Evolutionary conservation across 1,284 basidiomycete species (phyloP), one percentile per base, ranked within the genome.

Genomic region (Sanghuangporus sanghuang): DNA sequence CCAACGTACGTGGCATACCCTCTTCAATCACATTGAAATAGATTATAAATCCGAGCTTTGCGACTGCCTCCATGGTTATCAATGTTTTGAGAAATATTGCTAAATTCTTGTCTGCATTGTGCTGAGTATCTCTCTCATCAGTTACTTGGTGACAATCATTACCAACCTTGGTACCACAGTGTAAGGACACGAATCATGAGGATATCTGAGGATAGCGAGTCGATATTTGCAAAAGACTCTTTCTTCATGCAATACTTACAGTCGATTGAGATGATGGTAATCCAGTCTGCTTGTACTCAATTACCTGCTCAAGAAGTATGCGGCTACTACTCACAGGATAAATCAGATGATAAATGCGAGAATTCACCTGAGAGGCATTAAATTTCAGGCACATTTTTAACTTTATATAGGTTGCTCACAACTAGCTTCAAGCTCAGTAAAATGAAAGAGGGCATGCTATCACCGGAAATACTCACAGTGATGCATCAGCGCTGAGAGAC

Each of bases 171-270:
- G 16, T 12, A n/a, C 11, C 21, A 59, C 6, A 59, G 57, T 32
- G 57, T 44, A 48, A 59, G 57, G 12, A 59, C 57, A 5, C 57
- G 57, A 40, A 59, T 27, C 57, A 59, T 59, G 6, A 59, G 42
- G 35, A 59, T 59, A 35, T 59, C 57, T 59, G 18, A 42, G 9
- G 18, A 39, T 42, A 46, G 9, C 18, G 14, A n/a, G 44, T 23
- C 23, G 18, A 18, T 18, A 14, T 14, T 12, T 9, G 6, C 38
- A 36, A 52, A 16, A 8, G 5, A 7, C 40, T 6, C 4, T 11
- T 12, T 3, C 16, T 16, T 46, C 23, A 23, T 27, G 9, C 6
- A 57, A 3, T 48, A 48, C 42, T 46, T 11, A 48, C 57, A 59
- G 32, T 59, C 57, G 44, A 59, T 49, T 8, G 44, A 36, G n/a